Base-by-base conservation (phyloP, 1,139 yeast species). In the Tardiomyces blankii region DNA sequence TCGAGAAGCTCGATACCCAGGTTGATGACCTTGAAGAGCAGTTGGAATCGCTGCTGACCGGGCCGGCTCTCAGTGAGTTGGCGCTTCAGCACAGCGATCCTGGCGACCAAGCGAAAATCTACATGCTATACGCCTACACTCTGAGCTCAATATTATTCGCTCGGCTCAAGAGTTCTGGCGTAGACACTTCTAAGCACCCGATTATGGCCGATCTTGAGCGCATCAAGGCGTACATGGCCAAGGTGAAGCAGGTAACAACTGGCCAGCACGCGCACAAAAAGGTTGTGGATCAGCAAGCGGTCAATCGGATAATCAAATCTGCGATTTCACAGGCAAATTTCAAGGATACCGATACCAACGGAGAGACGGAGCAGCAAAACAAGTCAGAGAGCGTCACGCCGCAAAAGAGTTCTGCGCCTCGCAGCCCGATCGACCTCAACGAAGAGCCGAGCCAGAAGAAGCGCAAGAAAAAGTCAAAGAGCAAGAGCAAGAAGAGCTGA, bases 181-280 rank as follows among this genome's bases (percentile, higher is more conserved):
- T 72, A 13, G 76, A 80, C 49, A 74, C 83, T 0, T 69, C 69
- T 16, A 62, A 65, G 2, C 86, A 81, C 51, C 78, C 82, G 0
- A 74, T 87, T 5, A 77, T 80, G 80, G 68, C 70, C 23, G 96
- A 88, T 60, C 69, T 88, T 45, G 71, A 70, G 19, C 70, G 94
- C 51, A 81, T 88, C 39, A 83, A 82, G 61, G 62, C 71, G 14
- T 82, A 81, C 55, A 82, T 86, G 81, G 73, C 72, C 39, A 72
- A 80, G 58, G 73, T 77, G 41, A 77, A 80, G 51, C 68, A 65
- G 8, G 63, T 73, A 2, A 74, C 70, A 45, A 32, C 41, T 28
- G 35, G 23, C 14, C 16, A 52, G 49, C 3, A 52, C 55, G 3
- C 19, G 28, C n/a, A 25, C 42, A 44, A 50, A 55, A 30, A 19